Conservation (phyloP, 2,329 filamentous ascomycete species). For the Aspergillus puulaauensis region DNA sequence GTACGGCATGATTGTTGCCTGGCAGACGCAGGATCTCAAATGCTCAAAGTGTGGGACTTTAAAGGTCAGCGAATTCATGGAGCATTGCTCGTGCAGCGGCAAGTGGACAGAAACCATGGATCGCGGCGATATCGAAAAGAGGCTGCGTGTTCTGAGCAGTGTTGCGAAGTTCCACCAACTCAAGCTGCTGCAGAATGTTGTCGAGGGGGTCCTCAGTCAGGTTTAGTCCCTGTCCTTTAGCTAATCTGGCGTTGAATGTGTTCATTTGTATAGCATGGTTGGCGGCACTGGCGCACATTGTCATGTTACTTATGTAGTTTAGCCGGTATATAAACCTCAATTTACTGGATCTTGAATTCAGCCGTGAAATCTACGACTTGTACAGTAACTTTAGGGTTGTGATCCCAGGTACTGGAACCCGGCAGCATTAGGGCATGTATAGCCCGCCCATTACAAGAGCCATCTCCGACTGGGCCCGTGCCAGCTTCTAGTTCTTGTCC, state of each 20-base stretch:
- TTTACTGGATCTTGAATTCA: not conserved
- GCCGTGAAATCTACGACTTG: not conserved
- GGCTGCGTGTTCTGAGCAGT: constrained; percentile 67
- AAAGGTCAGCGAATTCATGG: constrained; percentile 88
- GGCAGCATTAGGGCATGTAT: no score
- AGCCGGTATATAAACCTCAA: not conserved
- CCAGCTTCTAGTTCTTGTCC: no score
- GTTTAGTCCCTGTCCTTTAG: constrained; percentile 26
- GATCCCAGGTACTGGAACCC: no score
- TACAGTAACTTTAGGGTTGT: not conserved
- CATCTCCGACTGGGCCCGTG: no score
- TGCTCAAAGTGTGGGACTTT: constrained; percentile 69
- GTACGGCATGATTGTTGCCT: constrained; percentile 72
- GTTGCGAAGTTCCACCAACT: constrained; percentile 79
- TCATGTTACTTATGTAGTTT: constrained; percentile 1
- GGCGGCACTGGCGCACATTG: not conserved
- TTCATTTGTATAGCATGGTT: constrained; percentile 7
- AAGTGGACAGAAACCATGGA: constrained; percentile 74
- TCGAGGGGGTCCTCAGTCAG: constrained; percentile 60
- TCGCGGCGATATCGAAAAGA: constrained; percentile 63
- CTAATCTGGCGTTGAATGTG: constrained; percentile 9
- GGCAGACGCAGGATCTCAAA: constrained; percentile 87
- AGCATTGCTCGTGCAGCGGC: constrained; percentile 91
- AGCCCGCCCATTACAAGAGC: no score
- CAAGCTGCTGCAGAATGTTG: constrained; percentile 75